A percentile compares a stretch with the other conserved stretches of the same genome.
Conservation (phyloP, 1,284 basidiomycete species). For the Xanthoconium separans region DNA sequence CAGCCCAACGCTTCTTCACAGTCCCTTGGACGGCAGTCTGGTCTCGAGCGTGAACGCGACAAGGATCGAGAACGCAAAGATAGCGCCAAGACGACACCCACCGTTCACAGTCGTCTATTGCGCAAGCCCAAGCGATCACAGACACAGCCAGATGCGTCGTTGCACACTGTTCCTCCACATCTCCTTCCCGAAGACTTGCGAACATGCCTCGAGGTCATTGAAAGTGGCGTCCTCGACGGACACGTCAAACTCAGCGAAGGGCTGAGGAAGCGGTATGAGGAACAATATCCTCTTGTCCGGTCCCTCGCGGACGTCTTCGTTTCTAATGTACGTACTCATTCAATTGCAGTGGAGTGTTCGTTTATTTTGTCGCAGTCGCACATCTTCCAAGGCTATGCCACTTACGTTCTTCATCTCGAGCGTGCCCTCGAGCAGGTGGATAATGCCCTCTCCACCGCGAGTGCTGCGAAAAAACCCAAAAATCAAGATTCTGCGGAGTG, state of each 20-base stretch:
- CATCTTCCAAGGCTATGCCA: constrained; percentile 88
- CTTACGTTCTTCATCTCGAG: constrained; percentile 90
- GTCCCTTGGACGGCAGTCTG: constrained; percentile 64
- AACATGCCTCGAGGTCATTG: constrained; percentile 82
- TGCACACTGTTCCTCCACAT: constrained; percentile 64
- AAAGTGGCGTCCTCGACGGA: constrained; percentile 81
- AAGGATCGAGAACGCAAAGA: constrained; percentile 53
- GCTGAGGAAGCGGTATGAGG: constrained; percentile 84
- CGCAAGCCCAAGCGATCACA: constrained; percentile 69
- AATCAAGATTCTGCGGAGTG: constrained; percentile 77
- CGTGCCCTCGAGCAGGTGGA: constrained; percentile 86
- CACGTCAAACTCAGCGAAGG: constrained; percentile 82
- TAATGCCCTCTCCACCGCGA: constrained; percentile 65
- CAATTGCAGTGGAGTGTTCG: constrained; percentile 1
- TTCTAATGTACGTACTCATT: constrained; percentile 68
- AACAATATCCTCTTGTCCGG: constrained; percentile 89
- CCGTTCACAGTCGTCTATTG: constrained; percentile 49
- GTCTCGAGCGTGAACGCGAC: constrained; percentile 51
- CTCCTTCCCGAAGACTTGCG: constrained; percentile 84
- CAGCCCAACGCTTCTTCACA: constrained; percentile 60
- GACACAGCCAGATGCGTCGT: constrained; percentile 44
- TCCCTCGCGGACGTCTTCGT: constrained; percentile 93
- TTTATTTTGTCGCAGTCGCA: constrained; percentile 61
- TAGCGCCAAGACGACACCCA: constrained; percentile 43
- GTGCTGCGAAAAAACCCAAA: constrained; percentile 68